Evolutionary conservation across 768 basidiomycete genomes (phyloP).

Genomic region (Fomitopsis pulvina): DNA sequence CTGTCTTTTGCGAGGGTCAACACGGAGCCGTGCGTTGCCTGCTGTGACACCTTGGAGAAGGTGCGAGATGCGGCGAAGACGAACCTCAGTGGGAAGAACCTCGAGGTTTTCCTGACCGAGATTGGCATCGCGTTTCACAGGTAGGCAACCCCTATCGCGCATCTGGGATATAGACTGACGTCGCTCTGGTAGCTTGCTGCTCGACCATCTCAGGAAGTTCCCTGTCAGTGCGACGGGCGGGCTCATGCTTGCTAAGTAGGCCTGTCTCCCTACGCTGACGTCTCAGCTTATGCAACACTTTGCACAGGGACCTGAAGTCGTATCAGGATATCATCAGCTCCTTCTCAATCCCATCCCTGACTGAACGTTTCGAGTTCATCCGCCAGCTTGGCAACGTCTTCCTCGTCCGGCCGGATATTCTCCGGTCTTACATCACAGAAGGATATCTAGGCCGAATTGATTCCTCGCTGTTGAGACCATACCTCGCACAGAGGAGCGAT

Average conservation of each 20-base stretch:
- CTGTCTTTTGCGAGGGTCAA: conserved; percentile 90
- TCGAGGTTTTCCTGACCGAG: conserved; percentile 88
- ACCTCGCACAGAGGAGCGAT: conserved; percentile 85
- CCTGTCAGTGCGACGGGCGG: conserved; percentile 96
- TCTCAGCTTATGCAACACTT: not conserved
- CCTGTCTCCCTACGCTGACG: conserved; percentile 1
- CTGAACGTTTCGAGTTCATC: conserved; percentile 96
- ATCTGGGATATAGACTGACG: not conserved
- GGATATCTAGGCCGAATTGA: conserved; percentile 92
- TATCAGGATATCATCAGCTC: conserved; percentile 87
- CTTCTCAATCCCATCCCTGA: conserved; percentile 78
- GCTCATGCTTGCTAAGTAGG: conserved; percentile 95
- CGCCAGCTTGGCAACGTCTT: conserved; percentile 96
- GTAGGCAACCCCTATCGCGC: conserved; percentile 27
- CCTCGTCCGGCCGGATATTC: conserved; percentile 91
- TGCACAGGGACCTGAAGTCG: conserved; percentile 81
- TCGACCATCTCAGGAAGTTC: conserved; percentile 95
- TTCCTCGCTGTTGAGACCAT: conserved; percentile 77
- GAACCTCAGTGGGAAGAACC: conserved; percentile 86
- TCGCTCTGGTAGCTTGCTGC: conserved; percentile 53
- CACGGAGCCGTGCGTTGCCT: conserved; percentile 85
- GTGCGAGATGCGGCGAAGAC: conserved; percentile 71
- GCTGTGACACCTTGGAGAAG: conserved; percentile 80
- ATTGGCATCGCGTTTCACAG: conserved; percentile 93
- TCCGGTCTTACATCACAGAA: conserved; percentile 93